Percentiles rank a stretch among this genome's conserved stretches.
These are phyloP conservation scores for Sclerotinia spermophila DNA, from an alignment of 2,329 filamentous ascomycete species.

Conservation along the genomic window DNA sequence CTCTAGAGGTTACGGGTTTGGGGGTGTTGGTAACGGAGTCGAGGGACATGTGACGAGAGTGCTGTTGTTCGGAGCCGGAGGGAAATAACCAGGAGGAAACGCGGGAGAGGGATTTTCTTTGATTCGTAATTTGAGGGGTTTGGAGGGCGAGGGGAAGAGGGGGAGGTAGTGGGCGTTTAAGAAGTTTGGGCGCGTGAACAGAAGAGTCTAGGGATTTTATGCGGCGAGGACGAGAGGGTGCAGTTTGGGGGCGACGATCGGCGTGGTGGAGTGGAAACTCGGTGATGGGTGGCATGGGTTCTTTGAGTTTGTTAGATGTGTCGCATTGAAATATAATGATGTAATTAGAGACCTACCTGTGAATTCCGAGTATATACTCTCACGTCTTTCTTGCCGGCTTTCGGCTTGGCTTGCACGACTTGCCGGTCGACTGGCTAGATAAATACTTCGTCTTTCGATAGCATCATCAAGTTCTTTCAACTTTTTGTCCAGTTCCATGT, in stretches of 20 bases:
- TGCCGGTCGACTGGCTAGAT: slow-evolving; percentile 38
- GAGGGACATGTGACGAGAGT: slow-evolving; percentile 42
- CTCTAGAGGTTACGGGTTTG: slow-evolving; percentile 47
- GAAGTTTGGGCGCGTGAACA: slow-evolving; percentile 8
- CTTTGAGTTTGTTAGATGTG: slow-evolving; percentile 36
- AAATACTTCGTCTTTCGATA: slow-evolving; percentile 52
- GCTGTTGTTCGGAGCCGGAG: slow-evolving; percentile 22
- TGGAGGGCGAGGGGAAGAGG: slow-evolving; percentile 57
- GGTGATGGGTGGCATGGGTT: slow-evolving; percentile 51
- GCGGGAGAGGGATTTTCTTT: slow-evolving; percentile 64
- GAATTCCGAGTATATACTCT: slow-evolving; percentile 31
- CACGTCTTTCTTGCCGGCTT: slow-evolving; percentile 23
- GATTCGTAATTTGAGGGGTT: slow-evolving; percentile 48
- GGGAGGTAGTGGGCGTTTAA: slow-evolving; percentile 39
- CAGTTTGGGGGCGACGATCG: slow-evolving; percentile 31
- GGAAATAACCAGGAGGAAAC: slow-evolving; percentile 59
- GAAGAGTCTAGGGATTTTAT: slow-evolving; percentile 15
- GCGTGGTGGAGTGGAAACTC: slow-evolving; percentile 40
- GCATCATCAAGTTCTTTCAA: slow-evolving; percentile 58
- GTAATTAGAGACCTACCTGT: slow-evolving; percentile 24
- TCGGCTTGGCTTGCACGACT: slow-evolving; percentile 30
- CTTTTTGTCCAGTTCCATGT: slow-evolving; percentile 54
- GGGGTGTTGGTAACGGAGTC: slow-evolving; percentile 55
- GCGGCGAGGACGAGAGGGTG: slow-evolving; percentile 14
- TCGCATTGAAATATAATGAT: not conserved